Evolutionary conservation across 441 rosid genomes (phyloP), one percentile per base, ranked within the genome.

Genomic region (Eutrema salsugineum): DNA sequence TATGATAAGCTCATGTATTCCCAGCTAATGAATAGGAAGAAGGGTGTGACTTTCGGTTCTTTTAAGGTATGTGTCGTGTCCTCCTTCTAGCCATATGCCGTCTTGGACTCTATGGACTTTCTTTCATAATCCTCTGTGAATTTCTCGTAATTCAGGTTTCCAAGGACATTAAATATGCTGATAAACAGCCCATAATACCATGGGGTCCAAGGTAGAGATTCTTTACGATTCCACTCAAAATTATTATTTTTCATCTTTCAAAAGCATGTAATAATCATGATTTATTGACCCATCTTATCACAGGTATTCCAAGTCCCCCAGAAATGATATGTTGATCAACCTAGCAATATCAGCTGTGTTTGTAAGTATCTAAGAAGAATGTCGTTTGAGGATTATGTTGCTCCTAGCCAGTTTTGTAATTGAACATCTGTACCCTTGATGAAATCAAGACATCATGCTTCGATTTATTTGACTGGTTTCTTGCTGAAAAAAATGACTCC

Each of bases 1-100:
- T 94, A 94, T 77, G 98, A 94, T 84, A 90, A 88, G 79, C 81
- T 94, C 76, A 94, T 94, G 91, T 90, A 90, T 90, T 79, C 85
- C 39, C 98, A 94, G 72, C 80, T 92, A 66, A 76, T 71, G 69
- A 82, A 87, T 66, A 84, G 97, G 77, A 91, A 94, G 82, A 83
- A 87, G 77, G 99, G 99, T 40, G 81, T 94, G 75, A 77, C 93
- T 17, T 91, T 80, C 51, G 96, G 97, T 76, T 91, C 97, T 4
- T 84, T 94, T 68, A 82, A 94, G 94, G 98, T 94, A 76, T 65
- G 32, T 64, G 19, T 6, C 14, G 20, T 55, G 46, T 38, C 66
- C 69, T 66, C 42, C 50, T 11, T 50, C 63, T 11, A 55, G 53
- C 50, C 15, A 15, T n/a, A 38, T 32, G 17, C 57, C 0, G 12